phyloP scores from a whole-genome alignment of 441 rosid genomes.

The Populus hybrid region DNA sequence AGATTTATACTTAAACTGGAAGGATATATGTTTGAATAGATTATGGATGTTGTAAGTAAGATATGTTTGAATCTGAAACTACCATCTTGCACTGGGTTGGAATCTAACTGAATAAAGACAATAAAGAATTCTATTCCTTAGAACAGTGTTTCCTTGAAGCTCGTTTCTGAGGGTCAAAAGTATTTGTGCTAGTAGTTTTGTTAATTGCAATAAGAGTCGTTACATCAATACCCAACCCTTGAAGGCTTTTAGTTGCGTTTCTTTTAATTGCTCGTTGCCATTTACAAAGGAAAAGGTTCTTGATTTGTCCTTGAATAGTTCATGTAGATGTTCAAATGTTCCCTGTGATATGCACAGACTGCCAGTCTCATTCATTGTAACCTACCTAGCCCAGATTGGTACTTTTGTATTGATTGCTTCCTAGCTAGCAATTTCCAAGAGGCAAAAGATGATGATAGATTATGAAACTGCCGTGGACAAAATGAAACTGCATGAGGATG shows the following conservation, averaged over 20 bases:
- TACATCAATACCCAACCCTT: not conserved
- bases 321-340: not conserved
- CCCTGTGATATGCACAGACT: not conserved
- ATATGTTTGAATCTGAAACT: not conserved
- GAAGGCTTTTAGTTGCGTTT: constrained; percentile 2
- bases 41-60: not conserved
- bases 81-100: not conserved
- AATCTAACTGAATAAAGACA: not conserved
- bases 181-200: not conserved
- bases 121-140: not conserved
- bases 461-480: not conserved
- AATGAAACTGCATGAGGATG: not conserved
- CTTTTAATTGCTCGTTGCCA: not conserved
- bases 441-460: not conserved
- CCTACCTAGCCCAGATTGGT: not conserved
- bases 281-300: not conserved
- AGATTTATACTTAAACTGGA: not conserved
- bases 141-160: not conserved
- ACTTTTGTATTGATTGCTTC: not conserved
- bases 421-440: not conserved
- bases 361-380: not conserved
- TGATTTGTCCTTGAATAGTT: not conserved
- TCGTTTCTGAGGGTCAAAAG: not conserved
- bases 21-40: not conserved
- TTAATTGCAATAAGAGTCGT: not conserved